Conservation (phyloP, 257 asterid genomes). For the Agastache rugosa region DNA sequence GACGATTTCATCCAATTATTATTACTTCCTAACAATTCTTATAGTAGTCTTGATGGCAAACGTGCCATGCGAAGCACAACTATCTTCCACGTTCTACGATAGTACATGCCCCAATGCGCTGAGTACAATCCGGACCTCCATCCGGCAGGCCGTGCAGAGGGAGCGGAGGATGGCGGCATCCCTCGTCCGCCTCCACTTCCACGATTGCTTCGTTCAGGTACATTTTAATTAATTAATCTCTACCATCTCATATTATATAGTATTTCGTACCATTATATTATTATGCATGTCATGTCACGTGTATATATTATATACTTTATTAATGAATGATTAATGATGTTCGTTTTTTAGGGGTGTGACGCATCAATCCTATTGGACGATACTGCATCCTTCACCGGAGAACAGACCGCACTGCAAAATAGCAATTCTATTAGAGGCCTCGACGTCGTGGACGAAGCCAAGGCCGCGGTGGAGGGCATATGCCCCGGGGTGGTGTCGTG, state of each 20-base stretch:
- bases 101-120: constrained; percentile 34
- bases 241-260: too few relatives aligned
- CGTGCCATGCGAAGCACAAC: constrained; percentile 29
- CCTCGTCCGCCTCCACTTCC: constrained; percentile 36
- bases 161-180: constrained; percentile 41
- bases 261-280: too few relatives aligned
- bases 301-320: not conserved
- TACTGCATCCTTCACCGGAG: constrained; percentile 37
- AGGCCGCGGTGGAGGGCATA: constrained; percentile 39
- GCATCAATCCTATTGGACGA: constrained; percentile 46
- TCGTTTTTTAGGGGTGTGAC: constrained; percentile 39
- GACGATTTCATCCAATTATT: not conserved
- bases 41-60: not conserved
- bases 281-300: not conserved
- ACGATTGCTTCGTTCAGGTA: constrained; percentile 36
- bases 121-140: constrained; percentile 32
- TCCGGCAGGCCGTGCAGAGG: constrained; percentile 31
- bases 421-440: constrained; percentile 39
- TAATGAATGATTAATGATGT: not conserved
- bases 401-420: constrained; percentile 37
- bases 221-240: not conserved
- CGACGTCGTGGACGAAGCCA: constrained; percentile 45
- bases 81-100: constrained; percentile 33
- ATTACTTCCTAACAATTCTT: not conserved
- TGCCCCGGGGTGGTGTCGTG: constrained; percentile 52